A percentile compares a stretch with the other conserved stretches of the same genome.
These are phyloP conservation scores for Taphrina betulina DNA, from an alignment of 1,139 yeast genomes.

Conservation along the genomic window DNA sequence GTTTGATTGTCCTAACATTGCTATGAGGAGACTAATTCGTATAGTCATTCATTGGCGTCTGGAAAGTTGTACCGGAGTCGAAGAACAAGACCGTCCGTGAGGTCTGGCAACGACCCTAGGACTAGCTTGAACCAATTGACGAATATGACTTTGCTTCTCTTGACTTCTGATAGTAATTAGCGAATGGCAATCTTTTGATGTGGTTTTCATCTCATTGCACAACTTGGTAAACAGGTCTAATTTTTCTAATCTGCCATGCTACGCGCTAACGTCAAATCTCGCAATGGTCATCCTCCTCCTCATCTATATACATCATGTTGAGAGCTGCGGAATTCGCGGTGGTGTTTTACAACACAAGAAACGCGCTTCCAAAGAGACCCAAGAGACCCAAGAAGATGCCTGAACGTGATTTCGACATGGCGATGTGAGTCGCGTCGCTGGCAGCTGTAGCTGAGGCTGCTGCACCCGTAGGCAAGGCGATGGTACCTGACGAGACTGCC, in stretches of 20 bases:
- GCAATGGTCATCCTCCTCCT: no score
- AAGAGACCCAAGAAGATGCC: neutral
- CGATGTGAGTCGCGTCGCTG: neutral
- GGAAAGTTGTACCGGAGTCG: conserved; percentile 67
- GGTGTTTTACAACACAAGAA: no score
- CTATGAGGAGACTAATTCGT: neutral
- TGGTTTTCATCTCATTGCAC: no score
- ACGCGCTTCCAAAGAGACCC: neutral
- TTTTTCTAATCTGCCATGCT: no score
- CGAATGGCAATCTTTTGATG: no score
- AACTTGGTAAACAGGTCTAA: no score
- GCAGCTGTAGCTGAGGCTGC: conserved; percentile 5
- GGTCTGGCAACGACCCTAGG: conserved; percentile 41
- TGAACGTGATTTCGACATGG: neutral
- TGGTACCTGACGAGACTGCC: conserved; percentile 7
- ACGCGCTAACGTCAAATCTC: no score
- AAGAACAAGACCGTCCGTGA: conserved; percentile 61
- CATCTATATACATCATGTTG: no score
- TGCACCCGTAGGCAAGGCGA: conserved; percentile 14
- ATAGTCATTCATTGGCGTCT: conserved; percentile 33
- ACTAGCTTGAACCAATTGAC: no score
- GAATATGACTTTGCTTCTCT: no score
- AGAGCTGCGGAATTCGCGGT: no score
- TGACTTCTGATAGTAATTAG: no score
- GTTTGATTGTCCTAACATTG: neutral